Evolutionary conservation across 257 asterid genomes (phyloP).

Genomic region (Solanum sparsipilum): DNA sequence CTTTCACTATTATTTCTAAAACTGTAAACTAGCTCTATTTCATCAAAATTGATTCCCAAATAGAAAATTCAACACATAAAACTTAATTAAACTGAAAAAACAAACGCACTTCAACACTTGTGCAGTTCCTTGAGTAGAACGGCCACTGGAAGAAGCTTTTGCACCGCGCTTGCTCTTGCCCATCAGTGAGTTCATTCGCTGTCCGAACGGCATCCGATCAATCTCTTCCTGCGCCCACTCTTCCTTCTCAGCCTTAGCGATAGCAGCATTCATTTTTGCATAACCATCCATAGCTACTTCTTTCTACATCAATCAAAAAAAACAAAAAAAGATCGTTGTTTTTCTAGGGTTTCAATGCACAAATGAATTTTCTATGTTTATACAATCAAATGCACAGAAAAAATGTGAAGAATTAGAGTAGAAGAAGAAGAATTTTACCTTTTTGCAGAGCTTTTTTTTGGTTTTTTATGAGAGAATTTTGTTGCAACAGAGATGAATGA

Average conservation of each 20-base stretch:
- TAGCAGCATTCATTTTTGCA: background rate
- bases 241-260: background rate
- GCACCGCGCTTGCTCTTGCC: background rate
- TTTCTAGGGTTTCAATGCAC: background rate
- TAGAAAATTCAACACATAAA: background rate
- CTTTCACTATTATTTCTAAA: background rate
- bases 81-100: background rate
- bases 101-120: background rate
- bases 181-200: background rate
- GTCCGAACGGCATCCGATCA: background rate
- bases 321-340: background rate
- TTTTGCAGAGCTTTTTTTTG: background rate
- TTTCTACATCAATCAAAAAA: background rate
- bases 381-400: background rate
- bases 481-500: background rate
- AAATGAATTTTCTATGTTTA: background rate
- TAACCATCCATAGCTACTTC: background rate
- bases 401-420: background rate
- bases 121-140: background rate
- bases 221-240: background rate
- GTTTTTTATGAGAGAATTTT: background rate
- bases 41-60: background rate
- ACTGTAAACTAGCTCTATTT: background rate
- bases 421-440: background rate
- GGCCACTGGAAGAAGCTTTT: background rate